These are phyloP conservation scores for Carpinus fangiana DNA, from an alignment of 306 rosid species.

Conservation along the genomic window DNA sequence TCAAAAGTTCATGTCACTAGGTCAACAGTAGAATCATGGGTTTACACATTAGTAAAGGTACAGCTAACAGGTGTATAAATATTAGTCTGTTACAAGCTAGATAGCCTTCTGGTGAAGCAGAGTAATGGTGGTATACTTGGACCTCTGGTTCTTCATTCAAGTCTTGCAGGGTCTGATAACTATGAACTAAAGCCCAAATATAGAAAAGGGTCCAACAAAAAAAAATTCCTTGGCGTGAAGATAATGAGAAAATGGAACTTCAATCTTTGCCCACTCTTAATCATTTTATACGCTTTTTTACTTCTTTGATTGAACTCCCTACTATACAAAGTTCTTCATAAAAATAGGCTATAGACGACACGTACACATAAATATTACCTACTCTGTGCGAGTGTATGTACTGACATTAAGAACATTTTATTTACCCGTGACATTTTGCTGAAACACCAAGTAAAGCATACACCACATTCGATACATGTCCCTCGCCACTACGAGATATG, in stretches of 20 bases:
- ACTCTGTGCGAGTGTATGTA: neutral
- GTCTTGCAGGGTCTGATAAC: neutral
- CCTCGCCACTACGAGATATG: conserved; percentile 89
- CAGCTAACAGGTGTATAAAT: neutral
- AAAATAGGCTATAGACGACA: neutral
- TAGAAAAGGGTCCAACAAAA: neutral
- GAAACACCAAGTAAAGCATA: conserved; percentile 97
- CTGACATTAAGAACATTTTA: neutral
- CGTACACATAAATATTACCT: neutral
- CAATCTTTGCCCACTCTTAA: too few relatives aligned
- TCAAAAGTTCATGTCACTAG: neutral
- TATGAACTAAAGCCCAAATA: too few relatives aligned
- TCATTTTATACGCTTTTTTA: neutral
- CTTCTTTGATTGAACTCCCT: neutral
- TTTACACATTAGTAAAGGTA: neutral
- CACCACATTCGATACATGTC: conserved; percentile 86
- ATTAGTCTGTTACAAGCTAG: neutral
- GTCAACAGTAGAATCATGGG: neutral
- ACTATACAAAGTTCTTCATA: neutral
- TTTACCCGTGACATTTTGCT: conserved; percentile 95
- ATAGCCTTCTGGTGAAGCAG: neutral
- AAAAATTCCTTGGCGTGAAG: neutral
- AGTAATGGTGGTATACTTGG: neutral
- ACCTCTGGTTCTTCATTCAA: neutral
- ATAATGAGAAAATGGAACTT: neutral